Conservation (phyloP, 495 filamentous ascomycete species). For the Neurospora sp. region DNA sequence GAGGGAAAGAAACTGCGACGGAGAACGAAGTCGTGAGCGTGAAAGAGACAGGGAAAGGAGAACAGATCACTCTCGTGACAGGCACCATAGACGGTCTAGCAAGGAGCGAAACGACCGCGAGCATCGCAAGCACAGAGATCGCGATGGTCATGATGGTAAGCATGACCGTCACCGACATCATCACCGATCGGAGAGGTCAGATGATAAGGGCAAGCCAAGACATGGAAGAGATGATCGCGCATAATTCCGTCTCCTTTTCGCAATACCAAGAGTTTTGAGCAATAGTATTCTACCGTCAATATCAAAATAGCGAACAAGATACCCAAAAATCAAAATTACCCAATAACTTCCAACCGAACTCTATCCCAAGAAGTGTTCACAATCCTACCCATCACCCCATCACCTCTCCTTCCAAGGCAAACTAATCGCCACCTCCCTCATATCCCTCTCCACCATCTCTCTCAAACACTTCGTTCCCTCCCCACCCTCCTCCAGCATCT, state of each 20-base stretch:
- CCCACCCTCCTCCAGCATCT: conserved; percentile 12
- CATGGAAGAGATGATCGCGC: not conserved
- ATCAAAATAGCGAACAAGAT: not conserved
- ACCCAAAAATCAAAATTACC: not conserved
- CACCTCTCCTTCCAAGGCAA: conserved; percentile 33
- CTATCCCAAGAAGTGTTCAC: not conserved
- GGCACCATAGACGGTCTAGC: conserved; percentile 7
- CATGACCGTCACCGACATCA: not conserved
- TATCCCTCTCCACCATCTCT: conserved; percentile 30
- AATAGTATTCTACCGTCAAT: not conserved
- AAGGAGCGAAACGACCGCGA: conserved; percentile 9
- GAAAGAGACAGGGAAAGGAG: conserved; percentile 1
- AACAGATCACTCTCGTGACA: conserved; percentile 1
- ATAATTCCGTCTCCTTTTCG: not conserved
- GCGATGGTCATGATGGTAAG: not conserved
- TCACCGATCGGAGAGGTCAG: not conserved
- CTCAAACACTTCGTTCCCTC: conserved; percentile 22
- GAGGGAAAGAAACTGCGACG: not conserved
- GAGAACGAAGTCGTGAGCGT: not conserved
- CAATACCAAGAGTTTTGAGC: no score
- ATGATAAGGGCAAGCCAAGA: not conserved
- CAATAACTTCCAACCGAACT: not conserved
- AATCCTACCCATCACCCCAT: not conserved
- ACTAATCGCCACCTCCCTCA: conserved; percentile 34
- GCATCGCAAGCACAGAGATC: conserved; percentile 2